phyloP scores from a whole-genome alignment of 106 monocot genomes.

The Allium sativum region DNA sequence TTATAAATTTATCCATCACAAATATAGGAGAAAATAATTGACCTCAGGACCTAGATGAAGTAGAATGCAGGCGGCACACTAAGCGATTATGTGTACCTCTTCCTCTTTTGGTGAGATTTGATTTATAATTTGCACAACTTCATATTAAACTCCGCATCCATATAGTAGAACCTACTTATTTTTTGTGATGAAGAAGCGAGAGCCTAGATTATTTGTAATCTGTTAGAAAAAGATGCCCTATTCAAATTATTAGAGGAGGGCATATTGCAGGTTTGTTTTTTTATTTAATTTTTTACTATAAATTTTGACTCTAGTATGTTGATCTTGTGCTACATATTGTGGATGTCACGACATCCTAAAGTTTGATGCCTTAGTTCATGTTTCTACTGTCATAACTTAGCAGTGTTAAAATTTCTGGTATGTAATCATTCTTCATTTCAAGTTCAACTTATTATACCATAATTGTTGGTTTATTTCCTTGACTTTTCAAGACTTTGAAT shows the following conservation, averaged over 20 bases:
- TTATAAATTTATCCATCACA: not conserved
- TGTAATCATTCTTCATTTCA: too few relatives aligned
- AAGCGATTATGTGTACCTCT: slow-evolving; percentile 94
- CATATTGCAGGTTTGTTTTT: slow-evolving; percentile 33
- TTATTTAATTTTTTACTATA: not conserved
- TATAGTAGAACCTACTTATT: not conserved
- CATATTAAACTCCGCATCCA: not conserved
- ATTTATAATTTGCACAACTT: not conserved
- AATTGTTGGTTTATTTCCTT: too few relatives aligned
- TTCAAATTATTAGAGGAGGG: slow-evolving; percentile 86
- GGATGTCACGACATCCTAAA: too few relatives aligned
- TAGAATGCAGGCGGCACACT: slow-evolving; percentile 78
- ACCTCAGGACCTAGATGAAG: slow-evolving; percentile 98
- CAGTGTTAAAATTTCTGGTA: too few relatives aligned
- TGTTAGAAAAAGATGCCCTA: slow-evolving; percentile 89
- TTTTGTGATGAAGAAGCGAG: slow-evolving; percentile 67
- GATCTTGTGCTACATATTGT: too few relatives aligned
- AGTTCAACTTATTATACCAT: too few relatives aligned
- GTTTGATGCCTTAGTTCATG: too few relatives aligned
- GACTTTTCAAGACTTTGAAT: too few relatives aligned
- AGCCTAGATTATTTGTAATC: slow-evolving; percentile 74
- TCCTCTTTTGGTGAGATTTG: slow-evolving; percentile 58
- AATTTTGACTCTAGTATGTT: too few relatives aligned
- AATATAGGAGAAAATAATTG: slow-evolving; percentile 83
- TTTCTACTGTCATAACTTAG: too few relatives aligned